These are phyloP conservation scores for Russula vinacea DNA, from an alignment of 768 basidiomycete genomes.

Conservation along the genomic window DNA sequence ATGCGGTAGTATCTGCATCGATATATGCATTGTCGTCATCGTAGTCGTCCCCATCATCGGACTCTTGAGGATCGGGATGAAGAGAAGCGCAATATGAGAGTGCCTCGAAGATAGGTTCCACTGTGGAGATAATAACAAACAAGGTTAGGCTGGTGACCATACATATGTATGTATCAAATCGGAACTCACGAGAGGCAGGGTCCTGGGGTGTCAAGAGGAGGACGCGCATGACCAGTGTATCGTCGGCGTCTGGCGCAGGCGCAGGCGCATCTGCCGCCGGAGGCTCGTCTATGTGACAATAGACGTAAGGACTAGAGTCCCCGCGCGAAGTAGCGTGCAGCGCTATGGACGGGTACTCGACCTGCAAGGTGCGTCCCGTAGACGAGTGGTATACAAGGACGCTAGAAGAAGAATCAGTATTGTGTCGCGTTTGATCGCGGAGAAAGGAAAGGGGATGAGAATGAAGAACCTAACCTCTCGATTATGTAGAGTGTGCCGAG, in stretches of 20 bases:
- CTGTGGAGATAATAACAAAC: conserved; percentile 40
- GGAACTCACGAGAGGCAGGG: conserved; percentile 54
- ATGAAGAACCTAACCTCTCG: conserved; percentile 74
- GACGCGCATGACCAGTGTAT: conserved; percentile 67
- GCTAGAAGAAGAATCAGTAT: conserved; percentile 40
- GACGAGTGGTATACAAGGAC: conserved; percentile 74
- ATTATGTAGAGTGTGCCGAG: conserved; percentile 78
- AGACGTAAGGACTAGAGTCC: conserved; percentile 65
- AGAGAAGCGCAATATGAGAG: conserved; percentile 81
- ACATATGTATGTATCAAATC: not conserved
- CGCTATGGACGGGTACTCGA: conserved; percentile 86
- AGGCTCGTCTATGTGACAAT: conserved; percentile 91
- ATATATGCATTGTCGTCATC: conserved; percentile 48
- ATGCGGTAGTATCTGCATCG: conserved; percentile 41
- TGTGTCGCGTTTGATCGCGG: conserved; percentile 14
- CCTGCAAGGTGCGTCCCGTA: conserved; percentile 70
- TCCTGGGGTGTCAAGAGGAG: conserved; percentile 69
- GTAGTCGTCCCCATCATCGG: conserved; percentile 46
- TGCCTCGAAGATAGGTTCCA: conserved; percentile 83
- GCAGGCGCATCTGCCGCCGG: conserved; percentile 32
- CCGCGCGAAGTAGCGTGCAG: conserved; percentile 88
- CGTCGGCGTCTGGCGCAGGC: conserved; percentile 39
- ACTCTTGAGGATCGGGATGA: conserved; percentile 63
- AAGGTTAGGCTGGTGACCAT: not conserved
- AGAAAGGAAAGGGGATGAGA: conserved; percentile 23